phyloP scores from a whole-genome alignment of 257 asterid species.

The Nicotiana obtusifolia region DNA sequence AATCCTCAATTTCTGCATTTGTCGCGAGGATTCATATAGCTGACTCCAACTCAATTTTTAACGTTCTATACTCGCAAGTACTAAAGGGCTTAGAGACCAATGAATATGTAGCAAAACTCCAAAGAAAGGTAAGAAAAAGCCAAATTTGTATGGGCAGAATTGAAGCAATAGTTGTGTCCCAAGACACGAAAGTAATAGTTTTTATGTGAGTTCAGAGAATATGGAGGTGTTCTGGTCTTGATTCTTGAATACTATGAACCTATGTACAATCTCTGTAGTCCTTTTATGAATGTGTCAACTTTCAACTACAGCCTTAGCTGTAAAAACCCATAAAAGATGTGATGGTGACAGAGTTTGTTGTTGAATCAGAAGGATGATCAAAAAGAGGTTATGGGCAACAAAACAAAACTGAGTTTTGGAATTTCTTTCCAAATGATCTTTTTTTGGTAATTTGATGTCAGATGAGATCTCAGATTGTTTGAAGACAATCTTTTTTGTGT shows the following conservation, averaged over 20 bases:
- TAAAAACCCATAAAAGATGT: conserved; percentile 62
- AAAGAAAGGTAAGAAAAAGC: conserved; percentile 21
- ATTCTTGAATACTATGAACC: no score
- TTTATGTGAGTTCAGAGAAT: conserved; percentile 56
- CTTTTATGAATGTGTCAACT: conserved; percentile 63
- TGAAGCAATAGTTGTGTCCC: conserved; percentile 20
- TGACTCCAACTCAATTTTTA: conserved; percentile 17
- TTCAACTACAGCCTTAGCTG: conserved; percentile 77
- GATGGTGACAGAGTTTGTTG: conserved; percentile 92
- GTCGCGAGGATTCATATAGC: conserved; percentile 30
- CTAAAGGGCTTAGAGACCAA: conserved; percentile 58
- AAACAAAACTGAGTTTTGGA: conserved; percentile 34
- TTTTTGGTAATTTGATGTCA: background rate
- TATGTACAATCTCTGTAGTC: conserved; percentile 60
- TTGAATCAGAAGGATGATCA: conserved; percentile 55
- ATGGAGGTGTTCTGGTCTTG: conserved; percentile 18
- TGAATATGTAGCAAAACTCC: conserved; percentile 36
- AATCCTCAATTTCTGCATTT: background rate
- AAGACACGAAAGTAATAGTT: conserved; percentile 34
- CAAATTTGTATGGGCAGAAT: conserved; percentile 69
- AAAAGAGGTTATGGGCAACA: conserved; percentile 24
- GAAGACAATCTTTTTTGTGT: background rate
- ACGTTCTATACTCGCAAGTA: conserved; percentile 50
- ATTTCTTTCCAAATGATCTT: conserved; percentile 20
- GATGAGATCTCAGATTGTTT: background rate